A percentile compares a stretch with the other conserved stretches of the same genome.
phyloP scores from a whole-genome alignment of 495 filamentous ascomycete species.

The Annulohypoxylon stygium region DNA sequence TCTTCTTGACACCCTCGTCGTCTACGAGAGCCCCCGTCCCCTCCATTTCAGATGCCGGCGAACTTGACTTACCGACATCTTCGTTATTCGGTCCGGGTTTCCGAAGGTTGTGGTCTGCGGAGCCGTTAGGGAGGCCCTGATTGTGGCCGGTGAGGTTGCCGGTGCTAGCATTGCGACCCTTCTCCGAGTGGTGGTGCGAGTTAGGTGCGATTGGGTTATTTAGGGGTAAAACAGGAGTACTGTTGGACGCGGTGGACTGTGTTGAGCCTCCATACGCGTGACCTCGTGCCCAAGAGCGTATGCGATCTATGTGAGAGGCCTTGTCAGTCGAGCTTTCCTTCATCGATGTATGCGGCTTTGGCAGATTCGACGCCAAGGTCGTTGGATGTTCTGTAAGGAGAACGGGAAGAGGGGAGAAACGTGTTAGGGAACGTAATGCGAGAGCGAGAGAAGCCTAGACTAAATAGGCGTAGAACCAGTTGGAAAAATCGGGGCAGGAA shows the following conservation, averaged over 20 bases:
- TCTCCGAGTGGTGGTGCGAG: constrained; percentile 29
- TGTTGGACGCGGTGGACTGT: constrained; percentile 53
- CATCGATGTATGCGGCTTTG: constrained; percentile 66
- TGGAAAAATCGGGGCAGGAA: constrained; percentile 33
- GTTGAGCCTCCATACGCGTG: constrained; percentile 68
- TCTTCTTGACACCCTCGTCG: constrained; percentile 51
- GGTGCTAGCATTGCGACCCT: constrained; percentile 49
- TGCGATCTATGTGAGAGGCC: constrained; percentile 66
- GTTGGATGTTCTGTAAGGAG: constrained; percentile 45
- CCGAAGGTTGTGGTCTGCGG: constrained; percentile 12
- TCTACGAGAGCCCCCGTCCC: constrained; percentile 69
- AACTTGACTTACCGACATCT: constrained; percentile 48
- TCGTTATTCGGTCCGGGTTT: constrained; percentile 41
- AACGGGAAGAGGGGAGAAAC: constrained; percentile 32
- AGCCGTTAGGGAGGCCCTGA: constrained; percentile 33
- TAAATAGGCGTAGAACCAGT: constrained; percentile 48
- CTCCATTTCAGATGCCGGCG: constrained; percentile 65
- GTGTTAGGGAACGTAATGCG: constrained; percentile 28
- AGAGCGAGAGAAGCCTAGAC: constrained; percentile 42
- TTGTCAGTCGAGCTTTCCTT: constrained; percentile 70
- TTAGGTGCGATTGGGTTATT: constrained; percentile 45
- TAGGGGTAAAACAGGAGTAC: constrained; percentile 53
- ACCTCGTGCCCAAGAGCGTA: constrained; percentile 67
- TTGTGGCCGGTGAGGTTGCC: constrained; percentile 33
- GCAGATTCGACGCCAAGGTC: constrained; percentile 52